Evolutionary conservation across 164 flowering plant genomes (phyloP).

Genomic region (Berberis vulgaris): DNA sequence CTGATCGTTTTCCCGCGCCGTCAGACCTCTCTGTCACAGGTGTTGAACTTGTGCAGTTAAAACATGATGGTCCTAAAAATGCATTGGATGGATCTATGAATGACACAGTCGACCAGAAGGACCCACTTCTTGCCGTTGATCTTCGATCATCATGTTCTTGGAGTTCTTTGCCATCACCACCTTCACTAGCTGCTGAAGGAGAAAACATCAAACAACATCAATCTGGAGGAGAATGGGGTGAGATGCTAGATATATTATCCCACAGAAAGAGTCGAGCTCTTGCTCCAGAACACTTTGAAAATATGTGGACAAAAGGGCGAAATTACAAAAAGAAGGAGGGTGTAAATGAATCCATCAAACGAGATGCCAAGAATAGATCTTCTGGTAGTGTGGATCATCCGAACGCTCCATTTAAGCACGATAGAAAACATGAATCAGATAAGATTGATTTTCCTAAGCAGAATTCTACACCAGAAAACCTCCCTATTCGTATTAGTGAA

Average conservation of each 20-base stretch:
- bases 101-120: conserved; percentile 38
- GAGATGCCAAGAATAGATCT: conserved; percentile 21
- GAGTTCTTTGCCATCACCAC: conserved; percentile 38
- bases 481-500: conserved; percentile 7
- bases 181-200: conserved; percentile 23
- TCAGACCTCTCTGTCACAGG: conserved; percentile 67
- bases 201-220: conserved; percentile 25
- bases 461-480: conserved; percentile 6
- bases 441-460: conserved; percentile 15
- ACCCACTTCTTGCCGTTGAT: conserved; percentile 74
- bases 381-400: conserved; percentile 14
- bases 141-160: conserved; percentile 56
- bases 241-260: conserved; percentile 62
- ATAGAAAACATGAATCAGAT: conserved; percentile 16
- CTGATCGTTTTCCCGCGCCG: conserved; percentile 55
- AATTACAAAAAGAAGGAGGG: conserved; percentile 60
- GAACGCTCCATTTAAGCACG: conserved; percentile 15
- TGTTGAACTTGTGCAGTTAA: conserved; percentile 87
- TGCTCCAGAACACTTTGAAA: conserved; percentile 94
- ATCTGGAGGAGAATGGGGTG: conserved; percentile 91
- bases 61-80: conserved; percentile 33
- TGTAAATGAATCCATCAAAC: conserved; percentile 25
- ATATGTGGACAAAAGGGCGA: conserved; percentile 95
- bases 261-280: conserved; percentile 77
- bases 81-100: conserved; percentile 15